Evolutionary conservation across 768 basidiomycete species (phyloP), one percentile per base, ranked within the genome.

Genomic region (Tulasnella sp.): DNA sequence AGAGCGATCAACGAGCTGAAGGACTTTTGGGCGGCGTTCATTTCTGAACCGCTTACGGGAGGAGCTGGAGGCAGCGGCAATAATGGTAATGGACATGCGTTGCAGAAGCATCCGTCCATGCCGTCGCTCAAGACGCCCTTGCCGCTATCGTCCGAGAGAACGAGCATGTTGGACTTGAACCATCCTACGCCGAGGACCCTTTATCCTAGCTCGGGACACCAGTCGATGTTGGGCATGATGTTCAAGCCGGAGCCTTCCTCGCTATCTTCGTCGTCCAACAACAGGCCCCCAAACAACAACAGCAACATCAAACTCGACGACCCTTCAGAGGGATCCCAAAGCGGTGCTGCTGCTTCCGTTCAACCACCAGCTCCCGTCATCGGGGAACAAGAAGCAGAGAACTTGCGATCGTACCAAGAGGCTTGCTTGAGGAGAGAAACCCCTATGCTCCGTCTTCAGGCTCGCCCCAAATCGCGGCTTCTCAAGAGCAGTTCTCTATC

Each of bases 1-100:
- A 37, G 37, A 34, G 71, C 76, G 25, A 72, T 77, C 45, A 77
- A 71, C 45, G 70, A 77, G 76, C 29, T 77, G 36, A 71, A 72
- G 70, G 76, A 77, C 3, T 72, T 77, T 38, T 77, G 76, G 76
- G n/a, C 76, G 15, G 76, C 76, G 25, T 77, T 72, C 71, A 72
- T 77, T 52, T 77, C 70, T 1, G 76, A 77, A n/a, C 76, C 76
- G 29, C 31, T 72, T 19, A 77, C 73, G 14, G 76, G 71, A 19
- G 67, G 64, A 8, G 19, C 64, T 25, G 75, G 75, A 5, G 37
- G 37, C 29, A 67, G 39, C 36, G 25, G 40, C 45, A 67, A 38
- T 22, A 58, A 45, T 22, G 38, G 31, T 12, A 58, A 14, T 58
- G 69, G 71, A 19, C 76, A 77, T 38, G n/a, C 31, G 67, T 58